phyloP scores from a whole-genome alignment of 2,329 filamentous ascomycete species.

The Albifimbria verrucaria region DNA sequence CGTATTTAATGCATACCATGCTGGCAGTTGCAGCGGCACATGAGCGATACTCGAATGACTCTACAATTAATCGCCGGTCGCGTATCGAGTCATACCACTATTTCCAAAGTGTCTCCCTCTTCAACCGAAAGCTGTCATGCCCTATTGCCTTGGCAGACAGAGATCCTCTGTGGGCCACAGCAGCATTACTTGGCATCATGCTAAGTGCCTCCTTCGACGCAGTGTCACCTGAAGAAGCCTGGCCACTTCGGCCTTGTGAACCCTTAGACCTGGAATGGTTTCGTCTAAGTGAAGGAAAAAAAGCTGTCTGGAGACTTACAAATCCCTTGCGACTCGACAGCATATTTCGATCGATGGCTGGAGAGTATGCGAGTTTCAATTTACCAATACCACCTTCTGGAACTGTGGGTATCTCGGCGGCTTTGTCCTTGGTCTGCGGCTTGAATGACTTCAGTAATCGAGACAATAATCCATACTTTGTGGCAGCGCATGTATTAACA shows the following conservation, averaged over 20 bases:
- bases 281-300: slow-evolving; percentile 29
- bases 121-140: slow-evolving; percentile 32
- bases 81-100: slow-evolving; percentile 42
- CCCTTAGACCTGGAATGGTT: slow-evolving; percentile 31
- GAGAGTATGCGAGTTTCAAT: slow-evolving; percentile 32
- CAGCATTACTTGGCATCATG: slow-evolving; percentile 37
- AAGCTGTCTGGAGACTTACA: slow-evolving; percentile 29
- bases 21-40: too few relatives aligned
- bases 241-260: slow-evolving; percentile 26
- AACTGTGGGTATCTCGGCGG: slow-evolving; percentile 18
- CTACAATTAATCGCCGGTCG: too few relatives aligned
- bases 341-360: slow-evolving; percentile 27
- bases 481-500: slow-evolving; percentile 32
- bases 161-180: slow-evolving; percentile 45
- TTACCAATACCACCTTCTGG: slow-evolving; percentile 26
- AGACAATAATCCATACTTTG: slow-evolving; percentile 33
- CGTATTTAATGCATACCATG: too few relatives aligned
- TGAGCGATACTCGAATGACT: too few relatives aligned
- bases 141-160: slow-evolving; percentile 31
- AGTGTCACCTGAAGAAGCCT: slow-evolving; percentile 23
- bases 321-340: slow-evolving; percentile 33
- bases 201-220: slow-evolving; percentile 37
- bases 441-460: slow-evolving; percentile 27
- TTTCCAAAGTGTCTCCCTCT: slow-evolving; percentile 35
- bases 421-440: slow-evolving; percentile 19